A percentile compares a stretch with the other conserved stretches of the same genome.
Conservation (phyloP, 257 asterid species). For the Solanum appendiculatum region DNA sequence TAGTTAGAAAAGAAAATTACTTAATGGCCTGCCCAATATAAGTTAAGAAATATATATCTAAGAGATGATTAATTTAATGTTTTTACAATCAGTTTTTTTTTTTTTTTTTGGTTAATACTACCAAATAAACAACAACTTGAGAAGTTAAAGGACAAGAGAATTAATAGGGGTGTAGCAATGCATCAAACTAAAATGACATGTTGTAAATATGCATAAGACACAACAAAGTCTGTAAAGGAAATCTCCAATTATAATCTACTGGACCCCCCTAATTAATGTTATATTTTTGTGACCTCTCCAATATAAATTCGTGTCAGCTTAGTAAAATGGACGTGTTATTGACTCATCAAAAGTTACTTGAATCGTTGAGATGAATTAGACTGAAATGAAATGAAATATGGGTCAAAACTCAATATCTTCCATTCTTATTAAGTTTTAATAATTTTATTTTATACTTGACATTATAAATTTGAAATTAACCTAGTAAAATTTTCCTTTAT, state of each 20-base stretch:
- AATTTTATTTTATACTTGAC: too few relatives aligned
- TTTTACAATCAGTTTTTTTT: too few relatives aligned
- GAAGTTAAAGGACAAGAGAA: background rate
- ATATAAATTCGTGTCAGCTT: background rate
- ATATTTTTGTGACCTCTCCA: background rate
- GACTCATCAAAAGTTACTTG: background rate
- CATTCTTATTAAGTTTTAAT: background rate
- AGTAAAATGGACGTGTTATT: background rate
- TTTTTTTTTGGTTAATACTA: background rate
- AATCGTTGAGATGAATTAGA: too few relatives aligned
- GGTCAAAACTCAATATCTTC: background rate
- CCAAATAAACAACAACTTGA: background rate
- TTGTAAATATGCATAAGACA: background rate
- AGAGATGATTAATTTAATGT: background rate
- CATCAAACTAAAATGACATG: background rate
- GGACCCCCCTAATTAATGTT: background rate
- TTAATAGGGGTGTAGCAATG: background rate
- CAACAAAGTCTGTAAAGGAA: background rate
- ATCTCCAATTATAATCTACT: background rate
- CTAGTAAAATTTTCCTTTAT: background rate
- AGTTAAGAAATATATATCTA: background rate
- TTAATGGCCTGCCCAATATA: background rate
- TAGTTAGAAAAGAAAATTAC: background rate
- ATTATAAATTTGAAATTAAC: background rate
- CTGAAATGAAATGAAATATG: background rate